Evolutionary conservation across 331 rosid genomes (phyloP).

Genomic region (Phaseolus coccineus): DNA sequence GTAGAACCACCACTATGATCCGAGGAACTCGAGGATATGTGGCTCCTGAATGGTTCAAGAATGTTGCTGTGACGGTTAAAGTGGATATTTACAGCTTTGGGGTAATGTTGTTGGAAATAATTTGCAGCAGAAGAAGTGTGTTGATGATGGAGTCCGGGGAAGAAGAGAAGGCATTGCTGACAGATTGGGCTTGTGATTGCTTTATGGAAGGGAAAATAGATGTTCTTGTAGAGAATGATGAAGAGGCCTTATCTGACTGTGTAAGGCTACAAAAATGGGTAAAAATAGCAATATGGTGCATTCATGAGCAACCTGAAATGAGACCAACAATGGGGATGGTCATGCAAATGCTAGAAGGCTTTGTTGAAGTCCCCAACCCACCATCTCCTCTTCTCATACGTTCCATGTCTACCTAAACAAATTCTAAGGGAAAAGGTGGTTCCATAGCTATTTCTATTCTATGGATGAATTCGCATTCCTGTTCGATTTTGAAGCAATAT

Average conservation of each 20-base stretch:
- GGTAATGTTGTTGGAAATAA: constrained; percentile 49
- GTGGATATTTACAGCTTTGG: constrained; percentile 60
- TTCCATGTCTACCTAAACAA: too few relatives aligned
- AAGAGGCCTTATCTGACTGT: constrained; percentile 46
- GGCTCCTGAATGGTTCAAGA: constrained; percentile 60
- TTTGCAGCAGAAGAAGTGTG: constrained; percentile 53
- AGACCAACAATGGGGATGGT: constrained; percentile 55
- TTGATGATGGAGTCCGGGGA: constrained; percentile 3
- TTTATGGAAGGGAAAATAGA: constrained; percentile 41
- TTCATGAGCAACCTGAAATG: constrained; percentile 48
- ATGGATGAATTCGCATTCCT: too few relatives aligned
- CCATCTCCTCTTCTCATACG: not conserved
- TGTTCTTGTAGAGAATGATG: constrained; percentile 38
- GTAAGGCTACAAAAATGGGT: constrained; percentile 42
- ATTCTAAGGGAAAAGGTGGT: too few relatives aligned
- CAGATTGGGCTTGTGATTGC: constrained; percentile 55
- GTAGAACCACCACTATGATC: constrained; percentile 48
- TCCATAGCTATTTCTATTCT: too few relatives aligned
- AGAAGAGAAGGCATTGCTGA: constrained; percentile 40
- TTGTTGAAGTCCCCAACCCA: constrained; percentile 46
- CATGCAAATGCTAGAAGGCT: constrained; percentile 53
- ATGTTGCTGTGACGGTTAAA: constrained; percentile 46
- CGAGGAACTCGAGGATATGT: constrained; percentile 60
- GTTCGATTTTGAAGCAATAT: too few relatives aligned
- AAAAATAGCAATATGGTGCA: constrained; percentile 55